Conservation (phyloP, 1,284 basidiomycete genomes). For the Ganoderma resinaceum region DNA sequence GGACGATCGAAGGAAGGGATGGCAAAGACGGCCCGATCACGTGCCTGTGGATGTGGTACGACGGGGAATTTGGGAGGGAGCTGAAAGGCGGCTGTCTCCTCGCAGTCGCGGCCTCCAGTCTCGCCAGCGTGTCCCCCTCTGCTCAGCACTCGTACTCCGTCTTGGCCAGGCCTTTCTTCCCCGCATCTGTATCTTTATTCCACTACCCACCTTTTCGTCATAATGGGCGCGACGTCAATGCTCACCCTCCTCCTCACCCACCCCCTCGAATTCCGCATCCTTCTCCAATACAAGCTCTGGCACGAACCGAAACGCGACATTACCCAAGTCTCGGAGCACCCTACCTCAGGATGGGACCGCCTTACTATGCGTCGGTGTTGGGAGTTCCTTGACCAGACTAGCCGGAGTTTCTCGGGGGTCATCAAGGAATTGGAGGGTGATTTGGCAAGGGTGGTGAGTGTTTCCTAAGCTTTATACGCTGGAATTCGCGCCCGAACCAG, state of each 20-base stretch:
- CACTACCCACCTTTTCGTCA: slow-evolving; percentile 17
- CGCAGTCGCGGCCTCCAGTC: background rate
- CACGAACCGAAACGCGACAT: slow-evolving; percentile 85
- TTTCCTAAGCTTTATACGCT: background rate
- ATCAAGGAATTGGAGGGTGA: slow-evolving; percentile 98
- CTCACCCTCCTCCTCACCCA: slow-evolving; percentile 74
- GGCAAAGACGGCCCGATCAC: slow-evolving; percentile 15
- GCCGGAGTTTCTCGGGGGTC: slow-evolving; percentile 91
- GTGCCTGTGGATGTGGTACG: slow-evolving; percentile 24
- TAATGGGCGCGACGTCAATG: slow-evolving; percentile 47
- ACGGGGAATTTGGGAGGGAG: slow-evolving; percentile 5
- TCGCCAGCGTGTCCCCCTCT: slow-evolving; percentile 10
- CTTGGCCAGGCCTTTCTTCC: slow-evolving; percentile 14
- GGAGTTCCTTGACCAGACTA: slow-evolving; percentile 90
- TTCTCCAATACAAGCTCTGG: slow-evolving; percentile 83
- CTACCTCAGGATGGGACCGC: slow-evolving; percentile 85
- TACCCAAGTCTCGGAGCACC: slow-evolving; percentile 70
- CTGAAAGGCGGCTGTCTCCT: background rate
- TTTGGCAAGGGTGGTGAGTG: slow-evolving; percentile 86
- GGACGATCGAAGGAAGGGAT: background rate
- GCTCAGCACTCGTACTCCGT: background rate
- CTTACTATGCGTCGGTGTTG: slow-evolving; percentile 90
- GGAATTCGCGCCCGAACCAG: background rate
- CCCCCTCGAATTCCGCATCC: slow-evolving; percentile 78
- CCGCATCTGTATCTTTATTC: slow-evolving; percentile 15